phyloP scores from a whole-genome alignment of 768 basidiomycete genomes.

The Galerina sulciceps region DNA sequence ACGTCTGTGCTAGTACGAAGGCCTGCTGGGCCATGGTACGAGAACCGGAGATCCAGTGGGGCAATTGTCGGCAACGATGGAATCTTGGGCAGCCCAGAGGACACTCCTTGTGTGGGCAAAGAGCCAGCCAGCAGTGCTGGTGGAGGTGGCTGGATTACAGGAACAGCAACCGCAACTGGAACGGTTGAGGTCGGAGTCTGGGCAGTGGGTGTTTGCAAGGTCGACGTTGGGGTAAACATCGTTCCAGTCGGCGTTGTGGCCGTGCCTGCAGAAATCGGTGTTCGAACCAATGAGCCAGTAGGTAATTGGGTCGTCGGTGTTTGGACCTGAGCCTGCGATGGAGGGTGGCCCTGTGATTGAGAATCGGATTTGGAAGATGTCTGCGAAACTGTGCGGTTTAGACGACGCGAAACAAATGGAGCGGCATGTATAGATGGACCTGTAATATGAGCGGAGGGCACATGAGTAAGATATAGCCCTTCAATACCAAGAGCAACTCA shows the following conservation, averaged over 20 bases:
- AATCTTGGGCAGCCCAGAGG: slow-evolving; percentile 16
- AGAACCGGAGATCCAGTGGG: slow-evolving; percentile 61
- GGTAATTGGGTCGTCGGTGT: slow-evolving; percentile 8
- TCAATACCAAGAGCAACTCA: slow-evolving; percentile 31
- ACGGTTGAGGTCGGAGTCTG: slow-evolving; percentile 16
- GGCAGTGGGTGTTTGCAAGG: slow-evolving; percentile 19
- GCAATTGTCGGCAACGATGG: slow-evolving; percentile 53
- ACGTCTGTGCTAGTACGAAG: slow-evolving; percentile 31
- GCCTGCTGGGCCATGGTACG: slow-evolving; percentile 48
- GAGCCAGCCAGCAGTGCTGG: slow-evolving; percentile 14
- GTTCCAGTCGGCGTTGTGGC: slow-evolving; percentile 22
- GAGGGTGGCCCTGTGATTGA: slow-evolving; percentile 14
- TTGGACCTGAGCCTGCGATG: slow-evolving; percentile 5
- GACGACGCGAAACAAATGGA: slow-evolving; percentile 64
- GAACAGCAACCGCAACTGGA: neutral
- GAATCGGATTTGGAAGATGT: slow-evolving; percentile 63
- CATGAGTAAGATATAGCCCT: neutral
- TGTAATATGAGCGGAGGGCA: slow-evolving; percentile 15
- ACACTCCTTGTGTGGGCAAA: neutral
- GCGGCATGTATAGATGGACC: slow-evolving; percentile 52
- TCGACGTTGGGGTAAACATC: slow-evolving; percentile 28
- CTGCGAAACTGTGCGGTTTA: slow-evolving; percentile 69
- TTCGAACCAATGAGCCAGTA: slow-evolving; percentile 5
- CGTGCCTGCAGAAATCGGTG: slow-evolving; percentile 22
- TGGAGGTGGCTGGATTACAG: slow-evolving; percentile 21